These are phyloP conservation scores for Boechera stricta DNA, from an alignment of 345 rosid species.

Conservation along the genomic window DNA sequence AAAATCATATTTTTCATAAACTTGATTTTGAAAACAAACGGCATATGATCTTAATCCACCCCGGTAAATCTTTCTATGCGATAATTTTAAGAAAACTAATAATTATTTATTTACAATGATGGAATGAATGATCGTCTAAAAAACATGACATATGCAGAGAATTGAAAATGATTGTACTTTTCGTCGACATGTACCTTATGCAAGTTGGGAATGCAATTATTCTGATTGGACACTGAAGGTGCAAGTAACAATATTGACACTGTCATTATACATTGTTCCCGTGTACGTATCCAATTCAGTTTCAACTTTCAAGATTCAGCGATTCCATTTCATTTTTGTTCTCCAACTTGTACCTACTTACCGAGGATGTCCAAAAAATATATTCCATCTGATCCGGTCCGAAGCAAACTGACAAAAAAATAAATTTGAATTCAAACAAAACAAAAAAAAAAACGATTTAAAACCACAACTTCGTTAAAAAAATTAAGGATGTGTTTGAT, in stretches of 20 bases:
- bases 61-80: background rate
- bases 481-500: no score
- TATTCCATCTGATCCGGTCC: no score
- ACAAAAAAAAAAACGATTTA: no score
- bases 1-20: no score
- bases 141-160: background rate
- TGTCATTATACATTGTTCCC: conserved; percentile 18
- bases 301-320: conserved; percentile 12
- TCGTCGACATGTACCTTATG: background rate
- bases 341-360: background rate
- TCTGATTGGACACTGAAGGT: conserved; percentile 15
- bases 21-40: no score
- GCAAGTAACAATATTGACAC: conserved; percentile 13
- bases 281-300: conserved; percentile 33
- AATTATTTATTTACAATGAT: background rate
- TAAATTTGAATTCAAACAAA: no score
- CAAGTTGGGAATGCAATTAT: conserved; percentile 34
- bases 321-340: background rate
- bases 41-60: background rate
- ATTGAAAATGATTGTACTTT: conserved; percentile 8
- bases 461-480: no score
- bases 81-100: background rate
- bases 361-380: no score
- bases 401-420: no score
- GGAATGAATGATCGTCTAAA: background rate